Evolutionary conservation across 345 rosid species (phyloP).

Genomic region (Salix brachista): DNA sequence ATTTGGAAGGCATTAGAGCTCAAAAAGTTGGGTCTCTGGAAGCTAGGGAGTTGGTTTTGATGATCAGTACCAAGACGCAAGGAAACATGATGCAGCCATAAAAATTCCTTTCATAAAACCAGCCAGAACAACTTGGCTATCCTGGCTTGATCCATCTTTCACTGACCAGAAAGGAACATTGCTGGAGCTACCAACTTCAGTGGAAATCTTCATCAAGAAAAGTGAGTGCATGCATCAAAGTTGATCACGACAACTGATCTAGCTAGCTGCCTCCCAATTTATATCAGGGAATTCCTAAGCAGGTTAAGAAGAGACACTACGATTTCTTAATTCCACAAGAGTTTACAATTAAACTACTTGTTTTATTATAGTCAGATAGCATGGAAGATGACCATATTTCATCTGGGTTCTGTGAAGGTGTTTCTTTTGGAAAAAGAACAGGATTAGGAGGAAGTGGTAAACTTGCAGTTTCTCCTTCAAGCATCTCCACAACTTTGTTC

Average conservation of each 20-base stretch:
- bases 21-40: too few relatives aligned
- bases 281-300: background rate
- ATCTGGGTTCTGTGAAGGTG: background rate
- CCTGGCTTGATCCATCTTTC: too few relatives aligned
- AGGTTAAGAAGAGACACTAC: background rate
- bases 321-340: background rate
- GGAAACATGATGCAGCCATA: too few relatives aligned
- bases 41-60: too few relatives aligned
- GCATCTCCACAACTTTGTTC: slow-evolving; percentile 17
- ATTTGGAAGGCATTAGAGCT: too few relatives aligned
- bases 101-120: too few relatives aligned
- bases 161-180: too few relatives aligned
- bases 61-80: too few relatives aligned
- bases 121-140: too few relatives aligned
- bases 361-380: background rate
- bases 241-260: background rate
- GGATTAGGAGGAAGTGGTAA: slow-evolving; percentile 18
- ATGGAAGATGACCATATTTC: slow-evolving; percentile 9
- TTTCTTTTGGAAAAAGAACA: background rate
- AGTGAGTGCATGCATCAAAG: background rate
- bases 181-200: too few relatives aligned
- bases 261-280: background rate
- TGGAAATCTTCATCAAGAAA: background rate
- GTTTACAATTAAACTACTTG: slow-evolving; percentile 10
- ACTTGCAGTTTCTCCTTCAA: slow-evolving; percentile 3